These are phyloP conservation scores for Calonectria pteridis DNA, from an alignment of 2,329 filamentous ascomycete species.

Conservation along the genomic window DNA sequence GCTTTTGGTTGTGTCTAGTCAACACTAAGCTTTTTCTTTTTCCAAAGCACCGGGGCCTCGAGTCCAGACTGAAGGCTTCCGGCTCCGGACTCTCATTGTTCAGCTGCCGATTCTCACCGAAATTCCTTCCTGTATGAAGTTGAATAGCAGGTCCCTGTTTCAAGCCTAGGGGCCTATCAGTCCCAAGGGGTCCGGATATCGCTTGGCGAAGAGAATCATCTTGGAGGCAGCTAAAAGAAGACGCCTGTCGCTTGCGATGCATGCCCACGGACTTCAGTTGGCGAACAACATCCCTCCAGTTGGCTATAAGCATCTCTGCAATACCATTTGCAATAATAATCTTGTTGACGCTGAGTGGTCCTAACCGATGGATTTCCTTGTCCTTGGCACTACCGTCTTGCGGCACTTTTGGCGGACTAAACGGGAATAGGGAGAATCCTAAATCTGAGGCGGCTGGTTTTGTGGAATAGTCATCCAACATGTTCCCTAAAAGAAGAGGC, in stretches of 20 bases:
- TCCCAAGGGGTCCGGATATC: constrained; percentile 55
- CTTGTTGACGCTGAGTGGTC: constrained; percentile 62
- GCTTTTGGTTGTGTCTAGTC: constrained; percentile 36
- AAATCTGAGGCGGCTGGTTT: constrained; percentile 56
- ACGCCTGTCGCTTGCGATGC: constrained; percentile 39
- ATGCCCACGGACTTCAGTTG: constrained; percentile 66
- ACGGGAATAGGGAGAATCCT: constrained; percentile 58
- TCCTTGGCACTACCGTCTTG: constrained; percentile 41
- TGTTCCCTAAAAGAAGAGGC: constrained; percentile 71
- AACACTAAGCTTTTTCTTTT: constrained; percentile 38
- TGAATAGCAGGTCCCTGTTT: constrained; percentile 36
- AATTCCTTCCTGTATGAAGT: constrained; percentile 25
- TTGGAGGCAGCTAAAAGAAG: constrained; percentile 26
- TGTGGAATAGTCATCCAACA: constrained; percentile 65
- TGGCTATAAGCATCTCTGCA: constrained; percentile 73
- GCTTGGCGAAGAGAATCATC: constrained; percentile 52
- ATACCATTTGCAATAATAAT: constrained; percentile 69
- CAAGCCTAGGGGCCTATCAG: constrained; percentile 54
- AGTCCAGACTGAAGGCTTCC: constrained; percentile 48
- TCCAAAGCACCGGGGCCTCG: constrained; percentile 39
- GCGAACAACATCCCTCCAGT: constrained; percentile 74
- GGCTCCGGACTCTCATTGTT: constrained; percentile 51
- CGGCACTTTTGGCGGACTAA: constrained; percentile 57
- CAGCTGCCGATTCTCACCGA: background rate
- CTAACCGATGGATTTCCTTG: constrained; percentile 16